These are phyloP conservation scores for Umbelopsis vinacea DNA, from an alignment of 192 early-diverging fungal genomes.

Conservation along the genomic window DNA sequence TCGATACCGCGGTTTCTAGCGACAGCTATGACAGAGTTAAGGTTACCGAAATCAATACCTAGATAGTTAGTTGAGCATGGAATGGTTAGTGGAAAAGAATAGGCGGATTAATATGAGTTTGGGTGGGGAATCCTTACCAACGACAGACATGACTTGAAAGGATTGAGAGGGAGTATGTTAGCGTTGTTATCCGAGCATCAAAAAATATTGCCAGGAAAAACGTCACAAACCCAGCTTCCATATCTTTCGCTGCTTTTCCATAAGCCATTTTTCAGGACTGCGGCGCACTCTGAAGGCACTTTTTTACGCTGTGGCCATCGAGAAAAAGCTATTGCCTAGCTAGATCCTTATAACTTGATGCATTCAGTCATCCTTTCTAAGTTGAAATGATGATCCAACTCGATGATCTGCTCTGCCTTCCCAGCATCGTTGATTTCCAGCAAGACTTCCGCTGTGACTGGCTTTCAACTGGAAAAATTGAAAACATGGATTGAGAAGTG, in stretches of 20 bases:
- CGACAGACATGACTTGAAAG: conserved; percentile 22
- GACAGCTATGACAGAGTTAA: conserved; percentile 95
- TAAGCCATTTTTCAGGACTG: background rate
- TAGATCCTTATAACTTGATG: too few relatives aligned
- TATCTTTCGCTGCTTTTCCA: conserved; percentile 6
- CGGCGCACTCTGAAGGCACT: too few relatives aligned
- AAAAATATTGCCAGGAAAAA: conserved; percentile 19
- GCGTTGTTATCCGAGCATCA: background rate
- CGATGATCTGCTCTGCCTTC: too few relatives aligned
- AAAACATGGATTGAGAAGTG: too few relatives aligned
- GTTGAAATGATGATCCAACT: too few relatives aligned
- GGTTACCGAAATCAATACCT: conserved; percentile 96
- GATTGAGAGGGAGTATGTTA: background rate
- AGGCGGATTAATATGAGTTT: background rate
- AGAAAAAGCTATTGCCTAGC: background rate
- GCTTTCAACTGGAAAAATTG: too few relatives aligned
- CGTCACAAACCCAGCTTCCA: conserved; percentile 22
- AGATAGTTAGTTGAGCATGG: background rate
- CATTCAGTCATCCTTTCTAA: too few relatives aligned
- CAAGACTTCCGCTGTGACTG: too few relatives aligned
- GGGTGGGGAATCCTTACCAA: background rate
- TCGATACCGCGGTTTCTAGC: conserved; percentile 98
- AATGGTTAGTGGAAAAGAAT: background rate
- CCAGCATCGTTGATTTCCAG: too few relatives aligned
- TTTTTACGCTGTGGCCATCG: background rate